phyloP scores from a whole-genome alignment of 768 basidiomycete species.

The Hericium alpestre region DNA sequence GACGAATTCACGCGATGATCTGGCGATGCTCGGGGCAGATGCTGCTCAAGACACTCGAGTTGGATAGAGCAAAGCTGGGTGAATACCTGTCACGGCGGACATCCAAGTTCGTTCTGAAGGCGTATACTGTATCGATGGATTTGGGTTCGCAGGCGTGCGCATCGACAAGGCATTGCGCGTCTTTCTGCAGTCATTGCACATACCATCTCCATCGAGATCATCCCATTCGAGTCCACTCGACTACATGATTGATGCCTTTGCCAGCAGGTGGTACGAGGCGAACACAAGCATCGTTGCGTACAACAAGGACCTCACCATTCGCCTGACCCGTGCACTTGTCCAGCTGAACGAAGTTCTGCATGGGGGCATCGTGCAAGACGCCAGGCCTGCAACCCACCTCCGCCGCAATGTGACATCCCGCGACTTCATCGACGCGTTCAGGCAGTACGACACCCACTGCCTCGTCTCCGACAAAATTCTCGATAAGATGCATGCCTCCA shows the following conservation, averaged over 20 bases:
- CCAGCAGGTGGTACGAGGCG: conserved; percentile 82
- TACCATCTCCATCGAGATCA: conserved; percentile 35
- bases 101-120: conserved; percentile 66
- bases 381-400: conserved; percentile 43
- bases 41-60: conserved; percentile 71
- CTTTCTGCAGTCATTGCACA: conserved; percentile 74
- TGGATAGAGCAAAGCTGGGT: conserved; percentile 76
- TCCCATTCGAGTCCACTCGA: conserved; percentile 42
- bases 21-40: conserved; percentile 65
- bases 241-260: conserved; percentile 73
- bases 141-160: conserved; percentile 73
- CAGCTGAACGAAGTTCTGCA: conserved; percentile 87
- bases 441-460: conserved; percentile 60
- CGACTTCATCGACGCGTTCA: conserved; percentile 79
- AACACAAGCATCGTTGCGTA: conserved; percentile 71
- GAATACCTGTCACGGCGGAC: conserved; percentile 70
- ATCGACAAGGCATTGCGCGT: conserved; percentile 84
- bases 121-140: conserved; percentile 82
- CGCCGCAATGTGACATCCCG: conserved; percentile 54
- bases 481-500: conserved; percentile 67
- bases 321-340: conserved; percentile 70
- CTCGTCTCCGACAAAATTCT: conserved; percentile 69
- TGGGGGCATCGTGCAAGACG: conserved; percentile 53
- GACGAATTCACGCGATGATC: conserved; percentile 50
- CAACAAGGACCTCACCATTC: conserved; percentile 69